These are phyloP conservation scores for Leccinum aurantiacum DNA, from an alignment of 768 basidiomycete genomes.

Conservation along the genomic window DNA sequence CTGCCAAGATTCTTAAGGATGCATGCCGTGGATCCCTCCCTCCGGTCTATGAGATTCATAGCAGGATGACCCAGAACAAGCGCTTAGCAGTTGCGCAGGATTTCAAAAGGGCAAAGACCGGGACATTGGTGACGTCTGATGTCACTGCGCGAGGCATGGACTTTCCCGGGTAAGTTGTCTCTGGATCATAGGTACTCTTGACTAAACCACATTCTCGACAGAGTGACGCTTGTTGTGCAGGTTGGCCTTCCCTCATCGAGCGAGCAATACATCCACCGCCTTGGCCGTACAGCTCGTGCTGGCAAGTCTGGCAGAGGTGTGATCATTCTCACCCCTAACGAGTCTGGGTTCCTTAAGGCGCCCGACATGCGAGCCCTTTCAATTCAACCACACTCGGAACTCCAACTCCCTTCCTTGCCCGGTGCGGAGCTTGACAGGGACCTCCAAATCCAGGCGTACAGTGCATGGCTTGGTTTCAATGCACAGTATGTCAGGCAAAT, in stretches of 20 bases:
- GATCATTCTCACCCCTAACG: conserved; percentile 52
- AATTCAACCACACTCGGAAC: conserved; percentile 34
- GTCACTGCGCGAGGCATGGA: conserved; percentile 69
- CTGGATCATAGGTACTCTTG: background rate
- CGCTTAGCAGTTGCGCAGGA: conserved; percentile 49
- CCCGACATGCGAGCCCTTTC: conserved; percentile 42
- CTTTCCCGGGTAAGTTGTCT: conserved; percentile 50
- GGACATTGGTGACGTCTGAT: conserved; percentile 52
- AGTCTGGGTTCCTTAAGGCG: conserved; percentile 46
- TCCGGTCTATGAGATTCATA: conserved; percentile 55
- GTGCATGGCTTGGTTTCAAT: conserved; percentile 60
- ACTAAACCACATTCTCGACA: conserved; percentile 20
- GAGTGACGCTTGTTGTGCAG: conserved; percentile 61
- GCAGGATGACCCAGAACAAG: conserved; percentile 49
- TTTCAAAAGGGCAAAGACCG: conserved; percentile 46
- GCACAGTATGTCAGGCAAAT: conserved; percentile 39
- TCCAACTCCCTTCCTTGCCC: conserved; percentile 29
- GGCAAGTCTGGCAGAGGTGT: conserved; percentile 62
- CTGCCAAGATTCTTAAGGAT: conserved; percentile 34
- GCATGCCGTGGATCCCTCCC: conserved; percentile 33
- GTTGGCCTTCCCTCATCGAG: conserved; percentile 64
- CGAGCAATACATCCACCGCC: conserved; percentile 79
- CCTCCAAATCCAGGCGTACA: conserved; percentile 51
- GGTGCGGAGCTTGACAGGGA: conserved; percentile 33
- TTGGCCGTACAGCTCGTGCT: conserved; percentile 77